phyloP scores from a whole-genome alignment of 2,329 filamentous ascomycete species.

The Emmonsia crescens region DNA sequence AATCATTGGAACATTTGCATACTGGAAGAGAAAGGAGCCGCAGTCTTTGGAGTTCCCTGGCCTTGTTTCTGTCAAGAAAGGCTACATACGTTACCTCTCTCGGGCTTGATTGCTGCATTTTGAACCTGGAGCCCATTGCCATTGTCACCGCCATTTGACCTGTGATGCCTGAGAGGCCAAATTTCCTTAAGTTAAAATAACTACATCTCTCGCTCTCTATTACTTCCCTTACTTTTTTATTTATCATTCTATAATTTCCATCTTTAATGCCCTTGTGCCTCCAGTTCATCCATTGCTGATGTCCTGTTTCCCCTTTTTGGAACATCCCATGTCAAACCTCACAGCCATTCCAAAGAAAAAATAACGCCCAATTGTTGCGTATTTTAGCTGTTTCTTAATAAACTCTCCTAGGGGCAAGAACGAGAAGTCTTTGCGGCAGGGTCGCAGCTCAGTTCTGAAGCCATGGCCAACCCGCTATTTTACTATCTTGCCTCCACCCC shows the following conservation, averaged over 20 bases:
- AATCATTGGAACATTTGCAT: background rate
- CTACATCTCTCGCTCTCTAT: no score
- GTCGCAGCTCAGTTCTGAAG: background rate
- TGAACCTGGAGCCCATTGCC: background rate
- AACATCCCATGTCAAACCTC: background rate
- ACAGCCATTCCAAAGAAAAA: background rate
- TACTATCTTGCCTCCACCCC: constrained; percentile 1
- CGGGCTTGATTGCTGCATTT: background rate
- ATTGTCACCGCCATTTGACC: background rate
- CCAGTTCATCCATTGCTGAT: background rate
- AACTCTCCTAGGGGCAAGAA: background rate
- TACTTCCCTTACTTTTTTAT: background rate
- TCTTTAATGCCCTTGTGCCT: background rate
- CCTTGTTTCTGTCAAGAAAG: no score
- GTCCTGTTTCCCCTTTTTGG: background rate
- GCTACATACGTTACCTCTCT: no score
- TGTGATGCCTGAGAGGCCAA: background rate
- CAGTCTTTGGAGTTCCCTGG: no score
- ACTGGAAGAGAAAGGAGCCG: background rate
- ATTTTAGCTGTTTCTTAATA: background rate
- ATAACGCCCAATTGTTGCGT: background rate
- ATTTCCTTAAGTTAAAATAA: background rate
- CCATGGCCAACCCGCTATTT: background rate
- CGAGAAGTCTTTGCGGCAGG: background rate
- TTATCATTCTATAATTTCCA: background rate